Percentiles rank a stretch among this genome's conserved stretches.
Evolutionary conservation across 2,329 filamentous ascomycete genomes (phyloP).

Genomic region (Sporothrix schenckii): DNA sequence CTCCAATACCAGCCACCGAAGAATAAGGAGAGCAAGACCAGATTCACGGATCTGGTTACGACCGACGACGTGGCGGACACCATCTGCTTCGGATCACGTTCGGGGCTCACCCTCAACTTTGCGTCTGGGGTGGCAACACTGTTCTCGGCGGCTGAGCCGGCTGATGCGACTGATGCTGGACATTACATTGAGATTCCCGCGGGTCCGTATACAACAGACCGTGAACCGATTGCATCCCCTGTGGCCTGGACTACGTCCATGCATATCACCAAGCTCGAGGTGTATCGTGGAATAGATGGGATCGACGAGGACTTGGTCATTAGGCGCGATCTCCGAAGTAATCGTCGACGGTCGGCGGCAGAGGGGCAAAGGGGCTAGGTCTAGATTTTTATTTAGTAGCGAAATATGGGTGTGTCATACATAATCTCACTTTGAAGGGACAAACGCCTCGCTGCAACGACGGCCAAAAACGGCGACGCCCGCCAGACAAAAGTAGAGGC

Average conservation of each 20-base stretch:
- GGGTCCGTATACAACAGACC: conserved; percentile 8
- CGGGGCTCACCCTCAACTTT: not conserved
- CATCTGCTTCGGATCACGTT: too few species aligned
- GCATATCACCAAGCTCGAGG: not conserved
- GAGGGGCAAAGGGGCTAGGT: not conserved
- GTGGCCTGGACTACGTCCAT: too few species aligned
- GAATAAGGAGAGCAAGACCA: too few species aligned
- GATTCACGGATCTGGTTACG: too few species aligned
- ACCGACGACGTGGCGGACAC: too few species aligned
- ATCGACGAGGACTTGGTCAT: conserved; percentile 17
- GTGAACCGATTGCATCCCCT: too few species aligned
- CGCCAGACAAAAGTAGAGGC: too few species aligned
- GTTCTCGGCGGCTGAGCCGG: not conserved
- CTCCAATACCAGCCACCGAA: too few species aligned
- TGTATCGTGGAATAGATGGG: conserved; percentile 6
- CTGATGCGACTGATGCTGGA: not conserved
- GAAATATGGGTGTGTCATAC: not conserved
- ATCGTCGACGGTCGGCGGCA: conserved; percentile 5
- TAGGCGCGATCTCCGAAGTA: conserved; percentile 1
- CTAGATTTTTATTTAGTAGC: conserved; percentile 3
- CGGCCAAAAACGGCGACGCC: too few species aligned
- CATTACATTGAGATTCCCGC: conserved; percentile 12
- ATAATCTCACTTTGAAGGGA: too few species aligned
- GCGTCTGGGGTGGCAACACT: conserved; percentile 12
- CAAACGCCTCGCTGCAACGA: too few species aligned